Percentiles rank a stretch among this genome's conserved stretches.
phyloP scores from a whole-genome alignment of 2,329 filamentous ascomycete species.

The Neonectria hederae region DNA sequence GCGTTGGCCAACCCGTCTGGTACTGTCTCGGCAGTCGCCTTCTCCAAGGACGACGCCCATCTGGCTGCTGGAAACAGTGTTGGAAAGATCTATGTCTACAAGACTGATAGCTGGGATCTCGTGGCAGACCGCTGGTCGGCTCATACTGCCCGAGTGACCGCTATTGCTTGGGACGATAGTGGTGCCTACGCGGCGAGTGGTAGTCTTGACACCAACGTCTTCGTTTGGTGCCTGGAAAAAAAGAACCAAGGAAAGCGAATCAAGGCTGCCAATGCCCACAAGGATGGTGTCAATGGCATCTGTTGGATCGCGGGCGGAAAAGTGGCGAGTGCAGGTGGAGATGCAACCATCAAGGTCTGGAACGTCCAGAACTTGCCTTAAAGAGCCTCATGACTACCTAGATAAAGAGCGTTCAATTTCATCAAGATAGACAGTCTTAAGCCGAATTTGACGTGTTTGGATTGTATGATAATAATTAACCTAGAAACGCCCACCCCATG shows the following conservation, averaged over 20 bases:
- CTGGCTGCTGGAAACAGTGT: conserved; percentile 84
- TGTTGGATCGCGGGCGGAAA: conserved; percentile 77
- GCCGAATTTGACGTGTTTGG: conserved; percentile 20
- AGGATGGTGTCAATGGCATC: conserved; percentile 92
- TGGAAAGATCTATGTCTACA: conserved; percentile 88
- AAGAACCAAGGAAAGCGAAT: conserved; percentile 83
- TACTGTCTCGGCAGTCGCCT: conserved; percentile 81
- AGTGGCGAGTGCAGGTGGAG: conserved; percentile 83
- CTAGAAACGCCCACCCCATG: conserved; percentile 4
- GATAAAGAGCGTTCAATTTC: conserved; percentile 20
- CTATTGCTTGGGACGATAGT: conserved; percentile 78
- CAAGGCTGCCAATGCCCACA: conserved; percentile 89
- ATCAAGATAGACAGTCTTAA: conserved; percentile 16
- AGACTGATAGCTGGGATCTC: conserved; percentile 69
- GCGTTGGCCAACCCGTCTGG: conserved; percentile 75
- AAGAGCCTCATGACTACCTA: neutral
- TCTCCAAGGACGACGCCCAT: conserved; percentile 79
- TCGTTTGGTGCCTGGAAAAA: conserved; percentile 87
- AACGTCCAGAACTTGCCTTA: conserved; percentile 50
- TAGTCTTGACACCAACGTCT: conserved; percentile 88
- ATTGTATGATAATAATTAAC: neutral
- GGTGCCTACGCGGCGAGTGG: conserved; percentile 85
- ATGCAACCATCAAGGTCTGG: conserved; percentile 95
- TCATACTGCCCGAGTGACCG: conserved; percentile 66
- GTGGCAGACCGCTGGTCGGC: conserved; percentile 79